Evolutionary conservation across 306 rosid genomes (phyloP).

Genomic region (Lupinus albus): DNA sequence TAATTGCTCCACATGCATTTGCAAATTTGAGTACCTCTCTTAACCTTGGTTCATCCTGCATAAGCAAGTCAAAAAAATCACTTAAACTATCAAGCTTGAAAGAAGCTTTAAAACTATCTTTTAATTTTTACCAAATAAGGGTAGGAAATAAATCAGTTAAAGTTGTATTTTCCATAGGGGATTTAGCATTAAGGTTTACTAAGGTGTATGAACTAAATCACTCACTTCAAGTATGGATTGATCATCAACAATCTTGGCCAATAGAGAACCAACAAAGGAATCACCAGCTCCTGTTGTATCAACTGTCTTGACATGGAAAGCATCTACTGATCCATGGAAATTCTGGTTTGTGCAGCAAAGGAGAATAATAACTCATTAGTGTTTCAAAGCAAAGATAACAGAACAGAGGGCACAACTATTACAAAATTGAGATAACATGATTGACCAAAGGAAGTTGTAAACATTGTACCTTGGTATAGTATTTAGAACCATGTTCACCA

Average conservation of each 20-base stretch:
- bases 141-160: background rate
- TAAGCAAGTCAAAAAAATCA: background rate
- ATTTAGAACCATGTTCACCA: conserved; percentile 84
- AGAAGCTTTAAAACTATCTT: background rate
- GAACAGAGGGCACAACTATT: background rate
- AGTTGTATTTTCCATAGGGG: too few species aligned
- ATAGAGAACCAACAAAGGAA: conserved; percentile 73
- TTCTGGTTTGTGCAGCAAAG: conserved; percentile 42
- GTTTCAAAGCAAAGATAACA: conserved; percentile 4
- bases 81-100: background rate
- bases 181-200: background rate
- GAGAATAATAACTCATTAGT: conserved; percentile 11
- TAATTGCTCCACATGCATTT: conserved; percentile 93
- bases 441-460: too few species aligned
- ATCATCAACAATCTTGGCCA: conserved; percentile 74
- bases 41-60: conserved; percentile 70
- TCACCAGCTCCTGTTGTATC: conserved; percentile 93
- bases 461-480: conserved; percentile 79
- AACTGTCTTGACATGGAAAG: conserved; percentile 59
- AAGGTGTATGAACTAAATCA: background rate
- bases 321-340: conserved; percentile 69
- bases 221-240: conserved; percentile 70
- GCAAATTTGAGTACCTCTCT: conserved; percentile 65
- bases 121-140: background rate
- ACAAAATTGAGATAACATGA: too few species aligned